A percentile compares a stretch with the other conserved stretches of the same genome.
These are phyloP conservation scores for Amborella trichopoda DNA, from an alignment of 164 flowering plant genomes.

Conservation along the genomic window DNA sequence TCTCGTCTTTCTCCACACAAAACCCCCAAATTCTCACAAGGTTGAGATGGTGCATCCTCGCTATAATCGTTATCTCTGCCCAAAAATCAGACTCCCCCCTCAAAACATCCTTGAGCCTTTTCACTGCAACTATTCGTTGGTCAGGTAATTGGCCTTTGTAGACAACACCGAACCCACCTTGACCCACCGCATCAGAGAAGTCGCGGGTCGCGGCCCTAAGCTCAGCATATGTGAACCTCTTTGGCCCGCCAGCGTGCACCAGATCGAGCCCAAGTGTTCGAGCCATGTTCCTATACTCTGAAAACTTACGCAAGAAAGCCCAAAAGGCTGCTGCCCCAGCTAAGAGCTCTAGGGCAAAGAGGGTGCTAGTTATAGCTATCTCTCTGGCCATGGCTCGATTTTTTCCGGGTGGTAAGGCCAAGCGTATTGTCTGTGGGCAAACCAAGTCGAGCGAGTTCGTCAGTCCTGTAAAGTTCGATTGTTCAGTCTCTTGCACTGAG, in stretches of 20 bases:
- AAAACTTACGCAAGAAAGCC: slow-evolving; percentile 54
- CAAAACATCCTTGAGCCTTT: slow-evolving; percentile 32
- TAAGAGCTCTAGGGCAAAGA: slow-evolving; percentile 55
- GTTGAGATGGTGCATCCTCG: slow-evolving; percentile 82
- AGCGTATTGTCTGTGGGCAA: slow-evolving; percentile 43
- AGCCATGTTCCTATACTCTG: slow-evolving; percentile 69
- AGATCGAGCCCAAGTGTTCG: slow-evolving; percentile 53
- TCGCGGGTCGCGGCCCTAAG: slow-evolving; percentile 50
- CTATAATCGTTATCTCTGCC: slow-evolving; percentile 81
- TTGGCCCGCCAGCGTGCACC: slow-evolving; percentile 63
- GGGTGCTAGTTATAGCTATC: slow-evolving; percentile 32
- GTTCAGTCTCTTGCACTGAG: slow-evolving; percentile 21
- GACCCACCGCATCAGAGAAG: slow-evolving; percentile 46
- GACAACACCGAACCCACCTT: slow-evolving; percentile 67
- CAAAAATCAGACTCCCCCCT: slow-evolving; percentile 65
- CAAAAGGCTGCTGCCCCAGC: slow-evolving; percentile 47
- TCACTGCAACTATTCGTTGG: slow-evolving; percentile 55
- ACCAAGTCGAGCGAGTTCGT: slow-evolving; percentile 29
- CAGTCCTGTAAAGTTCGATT: slow-evolving; percentile 48
- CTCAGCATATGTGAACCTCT: slow-evolving; percentile 49
- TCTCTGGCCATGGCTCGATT: slow-evolving; percentile 35
- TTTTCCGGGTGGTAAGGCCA: slow-evolving; percentile 42
- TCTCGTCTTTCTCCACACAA: slow-evolving; percentile 56
- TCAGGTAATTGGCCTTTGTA: slow-evolving; percentile 51
- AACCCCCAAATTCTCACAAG: slow-evolving; percentile 74